Conservation (phyloP, 169 alveolate species). For the Sarcocystis neurona region DNA sequence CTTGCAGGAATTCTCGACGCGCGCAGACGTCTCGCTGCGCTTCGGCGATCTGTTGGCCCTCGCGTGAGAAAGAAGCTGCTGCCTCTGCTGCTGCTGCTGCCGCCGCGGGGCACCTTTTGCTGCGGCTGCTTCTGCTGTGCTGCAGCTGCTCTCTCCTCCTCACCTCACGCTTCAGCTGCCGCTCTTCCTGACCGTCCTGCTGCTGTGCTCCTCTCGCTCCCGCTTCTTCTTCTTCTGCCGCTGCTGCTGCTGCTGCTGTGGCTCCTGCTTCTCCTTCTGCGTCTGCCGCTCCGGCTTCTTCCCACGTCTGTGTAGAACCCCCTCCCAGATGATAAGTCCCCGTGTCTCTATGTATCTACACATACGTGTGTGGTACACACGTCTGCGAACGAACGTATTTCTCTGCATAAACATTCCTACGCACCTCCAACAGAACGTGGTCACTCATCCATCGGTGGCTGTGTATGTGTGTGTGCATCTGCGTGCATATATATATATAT, state of each 20-base stretch:
- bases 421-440: too few species aligned
- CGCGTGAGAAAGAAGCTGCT: conserved; percentile 59
- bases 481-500: too few species aligned
- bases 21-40: conserved; percentile 79
- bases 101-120: not conserved
- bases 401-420: too few species aligned
- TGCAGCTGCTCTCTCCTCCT: not conserved
- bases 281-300: too few species aligned
- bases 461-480: too few species aligned
- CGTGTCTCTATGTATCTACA: too few species aligned
- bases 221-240: not conserved
- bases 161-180: not conserved
- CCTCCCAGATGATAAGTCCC: too few species aligned
- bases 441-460: too few species aligned
- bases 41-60: conserved; percentile 82
- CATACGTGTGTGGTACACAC: too few species aligned
- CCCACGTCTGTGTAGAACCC: too few species aligned
- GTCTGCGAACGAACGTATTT: too few species aligned
- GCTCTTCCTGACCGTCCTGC: not conserved
- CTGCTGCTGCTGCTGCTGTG: not conserved
- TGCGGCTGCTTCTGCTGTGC: not conserved
- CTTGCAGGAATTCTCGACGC: conserved; percentile 78
- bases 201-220: not conserved
- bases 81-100: conserved; percentile 2
- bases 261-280: not conserved